Evolutionary conservation across 208 protist genomes (phyloP), one percentile per base, ranked within the genome.

Genomic region (Vickermania ingenoplastis): DNA sequence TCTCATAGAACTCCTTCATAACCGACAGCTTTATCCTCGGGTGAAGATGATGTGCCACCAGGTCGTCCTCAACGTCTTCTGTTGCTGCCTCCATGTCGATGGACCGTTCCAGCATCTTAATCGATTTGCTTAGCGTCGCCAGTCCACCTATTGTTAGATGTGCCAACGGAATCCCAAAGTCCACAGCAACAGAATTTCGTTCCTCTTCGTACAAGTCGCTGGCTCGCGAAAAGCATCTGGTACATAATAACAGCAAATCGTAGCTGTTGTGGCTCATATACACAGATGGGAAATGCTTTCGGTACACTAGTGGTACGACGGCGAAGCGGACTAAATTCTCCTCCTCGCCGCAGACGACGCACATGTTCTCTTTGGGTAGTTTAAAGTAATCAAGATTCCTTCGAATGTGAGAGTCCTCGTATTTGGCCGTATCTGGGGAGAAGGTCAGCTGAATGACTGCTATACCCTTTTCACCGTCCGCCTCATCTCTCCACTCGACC

Each of bases 231-330:
- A 88, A 88, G 64, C 74, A 88, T 21, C 11, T 58, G 21, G 73
- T 72, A 55, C 76, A 87, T 27, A 87, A 41, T 25, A 87, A 68
- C 48, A 88, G 63, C 27, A 88, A 49, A 31, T 88, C 81, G 62
- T 82, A 88, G 65, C 74, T 84, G 57, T 88, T 83, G 64, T 88
- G 77, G 41, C 73, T 84, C 76, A 88, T 84, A 67, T 80, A 88
- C 30, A 82, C 75, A 54, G 73, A 82, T 2, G 77, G 77, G 50
- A 88, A 88, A 63, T 80, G 80, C 36, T 77, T 82, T 28, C 81
- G 64, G 57, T 84, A 82, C 65, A 75, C 71, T 48, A 88, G 57
- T 4, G 77, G 77, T 14, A 82, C 75, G 1, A 88, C 73, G 26
- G 74, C 73, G 56, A 81, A 88, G 31, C 77, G 70, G 25, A 81